Evolutionary conservation across 257 asterid species (phyloP).

Genomic region (Solanum ahanhuiri): DNA sequence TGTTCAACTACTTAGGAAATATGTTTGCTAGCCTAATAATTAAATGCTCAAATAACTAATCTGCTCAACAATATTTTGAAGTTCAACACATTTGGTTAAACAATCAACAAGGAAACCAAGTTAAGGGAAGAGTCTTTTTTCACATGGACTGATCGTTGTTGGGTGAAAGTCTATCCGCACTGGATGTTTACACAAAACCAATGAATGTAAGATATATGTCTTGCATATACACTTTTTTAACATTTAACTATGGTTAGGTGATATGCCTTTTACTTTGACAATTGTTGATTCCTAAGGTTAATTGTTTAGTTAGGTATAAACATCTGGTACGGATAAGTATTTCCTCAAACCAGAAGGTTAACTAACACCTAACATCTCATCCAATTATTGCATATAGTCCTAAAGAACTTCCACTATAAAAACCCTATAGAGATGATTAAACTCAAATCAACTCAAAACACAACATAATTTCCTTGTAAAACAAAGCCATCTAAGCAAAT

Average conservation of each 20-base stretch:
- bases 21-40: neutral
- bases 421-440: neutral
- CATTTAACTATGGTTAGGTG: neutral
- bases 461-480: neutral
- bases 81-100: neutral
- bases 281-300: neutral
- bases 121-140: neutral
- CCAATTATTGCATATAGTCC: too few species aligned
- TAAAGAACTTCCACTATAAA: too few species aligned
- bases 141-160: too few species aligned
- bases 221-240: neutral
- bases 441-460: neutral
- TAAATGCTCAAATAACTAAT: neutral
- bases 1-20: neutral
- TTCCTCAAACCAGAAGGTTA: too few species aligned
- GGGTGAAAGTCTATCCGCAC: too few species aligned
- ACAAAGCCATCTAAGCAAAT: neutral
- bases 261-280: neutral
- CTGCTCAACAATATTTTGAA: neutral
- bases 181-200: too few species aligned
- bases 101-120: neutral
- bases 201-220: neutral
- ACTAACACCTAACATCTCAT: too few species aligned
- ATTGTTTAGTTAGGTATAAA: too few species aligned
- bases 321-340: too few species aligned